phyloP scores from a whole-genome alignment of 2,329 filamentous ascomycete species.

The Alternaria brassicae region DNA sequence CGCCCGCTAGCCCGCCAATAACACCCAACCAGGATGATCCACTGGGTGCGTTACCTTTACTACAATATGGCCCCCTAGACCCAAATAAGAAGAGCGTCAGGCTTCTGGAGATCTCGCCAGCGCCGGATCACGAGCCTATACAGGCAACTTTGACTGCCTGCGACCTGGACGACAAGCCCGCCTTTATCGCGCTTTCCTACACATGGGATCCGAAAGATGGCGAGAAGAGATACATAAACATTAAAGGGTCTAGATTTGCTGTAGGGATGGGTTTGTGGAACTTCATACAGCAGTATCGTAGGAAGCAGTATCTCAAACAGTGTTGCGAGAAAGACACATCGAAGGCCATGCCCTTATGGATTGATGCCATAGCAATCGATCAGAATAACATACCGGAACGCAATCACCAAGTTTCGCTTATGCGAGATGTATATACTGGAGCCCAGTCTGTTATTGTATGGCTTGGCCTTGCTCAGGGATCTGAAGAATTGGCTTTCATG shows the following conservation, averaged over 20 bases:
- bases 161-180: constrained; percentile 17
- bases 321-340: constrained; percentile 7
- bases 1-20: neutral
- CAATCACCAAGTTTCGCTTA: constrained; percentile 18
- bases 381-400: constrained; percentile 21
- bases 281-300: constrained; percentile 23
- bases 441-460: constrained; percentile 20
- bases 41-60: neutral
- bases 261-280: constrained; percentile 23
- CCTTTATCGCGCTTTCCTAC: constrained; percentile 24
- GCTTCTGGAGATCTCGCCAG: constrained; percentile 14
- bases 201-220: constrained; percentile 22
- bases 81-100: constrained; percentile 11
- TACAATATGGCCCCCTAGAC: constrained; percentile 16
- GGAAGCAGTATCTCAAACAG: constrained; percentile 4
- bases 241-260: constrained; percentile 10
- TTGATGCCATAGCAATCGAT: constrained; percentile 24
- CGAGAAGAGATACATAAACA: constrained; percentile 6
- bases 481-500: constrained; percentile 19
- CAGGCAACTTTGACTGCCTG: constrained; percentile 3
- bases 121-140: constrained; percentile 9
- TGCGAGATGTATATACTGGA: constrained; percentile 22
- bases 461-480: constrained; percentile 14
- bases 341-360: constrained; percentile 12
- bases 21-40: neutral